These are phyloP conservation scores for Penicillium sclerotiorum DNA, from an alignment of 2,329 filamentous ascomycete genomes.

Conservation along the genomic window DNA sequence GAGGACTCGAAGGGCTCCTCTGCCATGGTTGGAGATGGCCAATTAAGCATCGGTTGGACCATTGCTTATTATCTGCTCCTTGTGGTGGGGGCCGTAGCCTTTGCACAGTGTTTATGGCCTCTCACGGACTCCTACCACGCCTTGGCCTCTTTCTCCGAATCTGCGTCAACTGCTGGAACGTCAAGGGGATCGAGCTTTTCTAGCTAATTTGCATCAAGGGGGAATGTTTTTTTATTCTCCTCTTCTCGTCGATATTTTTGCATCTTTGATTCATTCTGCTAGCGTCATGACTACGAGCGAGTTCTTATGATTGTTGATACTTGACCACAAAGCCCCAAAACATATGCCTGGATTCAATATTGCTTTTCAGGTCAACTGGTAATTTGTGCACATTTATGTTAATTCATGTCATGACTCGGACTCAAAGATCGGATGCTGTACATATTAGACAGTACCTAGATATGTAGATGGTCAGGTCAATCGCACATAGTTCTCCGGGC, in stretches of 20 bases:
- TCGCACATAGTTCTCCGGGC: too few relatives aligned
- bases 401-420: too few relatives aligned
- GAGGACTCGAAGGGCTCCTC: slow-evolving; percentile 35
- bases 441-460: too few relatives aligned
- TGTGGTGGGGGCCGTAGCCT: slow-evolving; percentile 69
- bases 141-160: slow-evolving; percentile 35
- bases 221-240: too few relatives aligned
- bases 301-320: background rate
- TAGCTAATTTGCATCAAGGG: background rate
- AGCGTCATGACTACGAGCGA: background rate
- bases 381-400: too few relatives aligned
- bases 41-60: slow-evolving; percentile 64
- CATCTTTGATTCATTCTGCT: too few relatives aligned
- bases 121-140: slow-evolving; percentile 62
- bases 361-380: too few relatives aligned
- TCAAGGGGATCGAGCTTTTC: background rate
- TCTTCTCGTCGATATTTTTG: too few relatives aligned
- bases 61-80: slow-evolving; percentile 78
- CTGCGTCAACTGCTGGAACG: background rate
- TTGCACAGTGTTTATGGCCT: slow-evolving; percentile 70
- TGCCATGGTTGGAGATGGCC: slow-evolving; percentile 27
- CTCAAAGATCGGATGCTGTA: too few relatives aligned
- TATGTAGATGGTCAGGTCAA: too few relatives aligned
- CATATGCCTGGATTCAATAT: too few relatives aligned
- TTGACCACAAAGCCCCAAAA: background rate